These are phyloP conservation scores for Phanerochaete carnosa DNA, from an alignment of 768 basidiomycete species.

Conservation along the genomic window DNA sequence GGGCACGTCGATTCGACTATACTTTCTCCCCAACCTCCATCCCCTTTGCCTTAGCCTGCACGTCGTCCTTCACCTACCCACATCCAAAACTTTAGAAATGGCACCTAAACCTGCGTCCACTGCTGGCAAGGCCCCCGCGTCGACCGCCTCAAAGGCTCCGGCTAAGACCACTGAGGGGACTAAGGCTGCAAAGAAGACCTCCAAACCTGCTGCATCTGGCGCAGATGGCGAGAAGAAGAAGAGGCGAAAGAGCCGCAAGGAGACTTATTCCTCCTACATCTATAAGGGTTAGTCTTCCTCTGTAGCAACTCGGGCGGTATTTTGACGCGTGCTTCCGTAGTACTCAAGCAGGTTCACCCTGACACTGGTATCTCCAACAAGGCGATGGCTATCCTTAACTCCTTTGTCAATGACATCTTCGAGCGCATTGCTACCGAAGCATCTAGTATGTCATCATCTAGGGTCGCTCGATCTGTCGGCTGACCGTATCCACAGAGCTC, in stretches of 20 bases:
- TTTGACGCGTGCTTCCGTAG: slow-evolving; percentile 33
- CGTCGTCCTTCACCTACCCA: slow-evolving; percentile 28
- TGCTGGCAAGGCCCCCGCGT: slow-evolving; percentile 79
- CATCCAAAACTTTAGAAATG: slow-evolving; percentile 59
- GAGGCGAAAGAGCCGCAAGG: slow-evolving; percentile 84
- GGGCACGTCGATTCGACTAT: not conserved
- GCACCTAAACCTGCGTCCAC: slow-evolving; percentile 78
- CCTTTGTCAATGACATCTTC: slow-evolving; percentile 92
- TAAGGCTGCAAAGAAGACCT: slow-evolving; percentile 60
- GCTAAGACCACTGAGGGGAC: slow-evolving; percentile 45
- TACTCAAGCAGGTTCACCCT: slow-evolving; percentile 96
- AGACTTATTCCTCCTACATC: slow-evolving; percentile 94
- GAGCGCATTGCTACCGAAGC: slow-evolving; percentile 90
- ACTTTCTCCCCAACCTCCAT: slow-evolving; percentile 8
- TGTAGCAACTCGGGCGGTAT: slow-evolving; percentile 6
- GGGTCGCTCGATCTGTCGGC: not conserved
- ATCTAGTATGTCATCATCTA: slow-evolving; percentile 55
- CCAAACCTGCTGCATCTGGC: slow-evolving; percentile 47
- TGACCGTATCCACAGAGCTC: slow-evolving; percentile 57
- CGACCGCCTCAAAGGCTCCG: slow-evolving; percentile 58
- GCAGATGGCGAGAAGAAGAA: slow-evolving; percentile 73
- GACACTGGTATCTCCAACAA: slow-evolving; percentile 99
- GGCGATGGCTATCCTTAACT: slow-evolving; percentile 89
- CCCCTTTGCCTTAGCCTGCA: slow-evolving; percentile 27
- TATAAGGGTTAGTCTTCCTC: slow-evolving; percentile 66